Conservation (phyloP, 495 filamentous ascomycete genomes). For the Podospora pseudopauciseta region DNA sequence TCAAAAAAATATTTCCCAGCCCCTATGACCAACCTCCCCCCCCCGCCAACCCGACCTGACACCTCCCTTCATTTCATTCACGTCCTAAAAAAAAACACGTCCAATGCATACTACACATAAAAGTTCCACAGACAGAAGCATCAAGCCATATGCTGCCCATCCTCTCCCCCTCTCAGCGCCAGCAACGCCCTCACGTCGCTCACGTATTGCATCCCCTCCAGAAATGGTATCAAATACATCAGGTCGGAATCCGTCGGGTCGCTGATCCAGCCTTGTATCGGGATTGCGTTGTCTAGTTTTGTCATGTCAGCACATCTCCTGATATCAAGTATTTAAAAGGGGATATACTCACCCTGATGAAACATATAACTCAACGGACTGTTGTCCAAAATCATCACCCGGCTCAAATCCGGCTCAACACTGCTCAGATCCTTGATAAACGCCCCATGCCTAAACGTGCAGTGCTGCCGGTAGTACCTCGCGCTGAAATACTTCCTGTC, state of each 20-base stretch:
- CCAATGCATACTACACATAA: not conserved
- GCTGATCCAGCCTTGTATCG: slow-evolving; percentile 89
- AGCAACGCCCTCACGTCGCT: slow-evolving; percentile 89
- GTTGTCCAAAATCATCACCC: slow-evolving; percentile 98
- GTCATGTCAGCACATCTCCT: not conserved
- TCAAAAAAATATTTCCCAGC: not conserved
- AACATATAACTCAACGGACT: slow-evolving; percentile 98
- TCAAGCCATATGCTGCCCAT: slow-evolving; percentile 50
- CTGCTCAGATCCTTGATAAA: slow-evolving; percentile 98
- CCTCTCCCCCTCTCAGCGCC: slow-evolving; percentile 81
- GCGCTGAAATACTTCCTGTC: slow-evolving; percentile 93
- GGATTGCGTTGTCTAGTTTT: slow-evolving; percentile 82
- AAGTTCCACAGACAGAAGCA: not conserved
- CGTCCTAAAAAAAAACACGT: not conserved
- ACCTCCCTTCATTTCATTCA: not conserved
- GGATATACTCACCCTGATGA: slow-evolving; percentile 72
- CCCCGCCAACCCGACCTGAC: no score
- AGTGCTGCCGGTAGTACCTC: slow-evolving; percentile 93
- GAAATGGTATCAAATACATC: slow-evolving; percentile 84
- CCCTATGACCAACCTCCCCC: not conserved
- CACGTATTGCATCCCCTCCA: slow-evolving; percentile 93
- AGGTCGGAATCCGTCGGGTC: slow-evolving; percentile 89
- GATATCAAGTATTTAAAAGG: not conserved
- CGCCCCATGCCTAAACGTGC: slow-evolving; percentile 88
- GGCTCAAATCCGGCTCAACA: slow-evolving; percentile 92